A percentile compares a stretch with the other conserved stretches of the same genome.
Evolutionary conservation across 306 rosid species (phyloP).

Genomic region (Astragalus membranaceus): DNA sequence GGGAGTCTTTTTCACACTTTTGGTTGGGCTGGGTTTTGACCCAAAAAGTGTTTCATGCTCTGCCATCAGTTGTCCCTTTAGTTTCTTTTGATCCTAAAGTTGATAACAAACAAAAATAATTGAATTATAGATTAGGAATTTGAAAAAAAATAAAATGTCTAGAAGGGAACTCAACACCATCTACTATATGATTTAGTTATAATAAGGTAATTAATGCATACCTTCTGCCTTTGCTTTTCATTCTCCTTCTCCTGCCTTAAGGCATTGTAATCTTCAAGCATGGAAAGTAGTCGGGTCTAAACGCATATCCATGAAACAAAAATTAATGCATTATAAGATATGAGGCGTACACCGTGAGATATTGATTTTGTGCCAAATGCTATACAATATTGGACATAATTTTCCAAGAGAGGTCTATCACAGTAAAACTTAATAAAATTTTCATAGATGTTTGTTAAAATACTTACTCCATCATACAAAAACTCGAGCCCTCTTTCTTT

Average conservation of each 20-base stretch:
- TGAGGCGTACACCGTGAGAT: not conserved
- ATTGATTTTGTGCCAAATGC: not conserved
- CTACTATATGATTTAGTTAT: slow-evolving; percentile 7
- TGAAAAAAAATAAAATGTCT: not conserved
- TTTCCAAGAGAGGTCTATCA: not conserved
- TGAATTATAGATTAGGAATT: not conserved
- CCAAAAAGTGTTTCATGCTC: slow-evolving; percentile 58
- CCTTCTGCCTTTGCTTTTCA: slow-evolving; percentile 64
- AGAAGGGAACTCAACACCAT: slow-evolving; percentile 18
- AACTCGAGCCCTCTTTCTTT: slow-evolving; percentile 54
- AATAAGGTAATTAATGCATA: not conserved
- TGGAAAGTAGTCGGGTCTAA: slow-evolving; percentile 47
- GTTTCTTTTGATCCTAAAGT: slow-evolving; percentile 32
- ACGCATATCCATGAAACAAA: slow-evolving; percentile 7
- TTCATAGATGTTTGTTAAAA: not conserved
- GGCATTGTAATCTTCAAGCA: slow-evolving; percentile 51
- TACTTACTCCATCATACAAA: slow-evolving; percentile 59
- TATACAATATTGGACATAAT: not conserved
- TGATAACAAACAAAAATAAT: not conserved
- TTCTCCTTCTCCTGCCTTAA: slow-evolving; percentile 65
- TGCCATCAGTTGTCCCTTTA: slow-evolving; percentile 38
- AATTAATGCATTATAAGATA: not conserved
- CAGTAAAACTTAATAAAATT: not conserved
- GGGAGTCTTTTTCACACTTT: slow-evolving; percentile 24
- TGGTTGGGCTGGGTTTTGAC: slow-evolving; percentile 30